Evolutionary conservation across 225 moss, liverwort and hornwort species (phyloP), one percentile per base, ranked within the genome.

Genomic region (Pseudisothecium myosuroides): DNA sequence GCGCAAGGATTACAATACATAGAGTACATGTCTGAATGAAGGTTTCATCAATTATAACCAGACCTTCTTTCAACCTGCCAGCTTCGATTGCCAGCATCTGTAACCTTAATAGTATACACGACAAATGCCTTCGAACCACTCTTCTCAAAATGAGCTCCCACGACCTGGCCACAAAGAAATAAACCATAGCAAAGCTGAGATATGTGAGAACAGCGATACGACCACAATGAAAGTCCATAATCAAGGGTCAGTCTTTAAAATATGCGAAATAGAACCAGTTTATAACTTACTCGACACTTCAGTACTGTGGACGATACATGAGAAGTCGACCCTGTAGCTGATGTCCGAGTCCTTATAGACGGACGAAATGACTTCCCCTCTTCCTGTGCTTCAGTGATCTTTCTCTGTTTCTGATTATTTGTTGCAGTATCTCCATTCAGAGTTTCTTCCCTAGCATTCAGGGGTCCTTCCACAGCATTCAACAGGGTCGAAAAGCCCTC

Each of bases 141-240:
- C 87, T 95, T 98, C 88, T 98, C 97, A 81, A 97, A 96, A 91
- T 98, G 98, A 32, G 95, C 98, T 89, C 98, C 97, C 83, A 97
- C 90, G 60, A 97, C 98, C 94, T 94, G 92, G 89, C 45, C 76
- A 80, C 47, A 89, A 18, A 81, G 50, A 81, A 67, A 74, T 36
- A 58, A 74, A 83, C 23, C 43, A 45, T 80, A 60, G 29, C 76
- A 82, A 84, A 56, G 55, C 58, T 59, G 49, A 83, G 83, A 67
- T 59, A n/a, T n/a, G 26, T 74, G 61, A 75, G 59, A 80, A 73
- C 39, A 74, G 45, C 32, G 66, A 82, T 84, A 52, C 16, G 52
- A 86, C 80, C 69, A 56, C 24, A 77, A 83, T 64, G 74, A 39
- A 73, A 26, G 22, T 61, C 60, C 52, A 60, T 76, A 65, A 83